Base-by-base conservation (phyloP, 1,284 basidiomycete species). In the Cutaneotrichosporon mucoides region DNA sequence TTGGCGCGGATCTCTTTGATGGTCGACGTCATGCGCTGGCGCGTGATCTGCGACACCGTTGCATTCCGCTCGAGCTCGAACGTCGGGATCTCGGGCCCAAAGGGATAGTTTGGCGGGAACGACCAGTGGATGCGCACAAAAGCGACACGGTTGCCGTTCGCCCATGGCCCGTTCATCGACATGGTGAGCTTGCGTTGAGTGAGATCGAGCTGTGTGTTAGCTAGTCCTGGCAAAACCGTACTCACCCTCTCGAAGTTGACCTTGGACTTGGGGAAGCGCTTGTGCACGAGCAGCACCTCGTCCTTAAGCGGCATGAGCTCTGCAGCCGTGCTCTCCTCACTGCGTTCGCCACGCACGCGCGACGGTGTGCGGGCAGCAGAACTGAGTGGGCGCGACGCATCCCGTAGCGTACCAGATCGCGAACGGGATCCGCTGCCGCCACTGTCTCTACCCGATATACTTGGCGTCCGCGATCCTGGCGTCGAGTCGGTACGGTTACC, bases 101-200 rank as follows among this genome's bases (percentile, higher is more conserved):
- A 82, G 0, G 92, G 92, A 69, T 97, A 97, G 50, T 85, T 84
- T 37, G 84, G 82, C 1, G 93, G 92, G 72, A 96, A 96, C 2
- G 85, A 86, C 79, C 95, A 94, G 5, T 90, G 88, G n/a, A 94
- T 85, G 1, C 93, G 86, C 56, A 95, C 86, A 79, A 77, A 77
- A 2, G 76, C 76, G 57, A 68, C 67, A 9, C 73, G 67, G 84
- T 87, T 12, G 80, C 75, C 84, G 59, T 88, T 88, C 9, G 90
- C 91, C 92, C 92, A 95, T 1, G 92, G 92, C 0, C 91, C 91
- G 68, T 92, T 87, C 50, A 96, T 80, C 7, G 90, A 89, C 55
- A 96, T 82, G 2, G 90, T 93, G 66, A 90, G 90, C 13, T 85
- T 88, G 35, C 91, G 84, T 69, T 86, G 90, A 4, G 83, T 82